A percentile compares a stretch with the other conserved stretches of the same genome.
Evolutionary conservation across 1,284 basidiomycete genomes (phyloP).

Genomic region (Cutaneotrichosporon dermatis): DNA sequence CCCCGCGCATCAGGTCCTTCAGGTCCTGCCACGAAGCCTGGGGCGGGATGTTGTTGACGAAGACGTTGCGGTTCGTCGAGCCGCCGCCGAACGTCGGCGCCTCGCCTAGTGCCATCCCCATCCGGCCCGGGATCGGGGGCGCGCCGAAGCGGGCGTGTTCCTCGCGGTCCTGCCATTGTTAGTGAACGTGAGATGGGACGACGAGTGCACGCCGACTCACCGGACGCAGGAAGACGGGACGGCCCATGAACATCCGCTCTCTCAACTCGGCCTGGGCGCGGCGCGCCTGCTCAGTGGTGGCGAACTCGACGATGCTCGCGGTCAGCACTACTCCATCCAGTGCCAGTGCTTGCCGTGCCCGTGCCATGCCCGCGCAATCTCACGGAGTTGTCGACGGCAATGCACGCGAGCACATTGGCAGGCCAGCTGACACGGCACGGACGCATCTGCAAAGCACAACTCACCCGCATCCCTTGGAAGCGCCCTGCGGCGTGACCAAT

Average conservation of each 20-base stretch:
- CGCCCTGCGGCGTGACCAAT: slow-evolving; percentile 87
- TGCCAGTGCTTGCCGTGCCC: too few relatives aligned
- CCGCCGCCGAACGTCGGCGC: slow-evolving; percentile 70
- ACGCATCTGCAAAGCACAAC: slow-evolving; percentile 41
- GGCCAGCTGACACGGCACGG: too few relatives aligned
- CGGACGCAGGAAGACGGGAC: slow-evolving; percentile 93
- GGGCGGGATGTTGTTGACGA: slow-evolving; percentile 88
- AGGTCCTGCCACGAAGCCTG: slow-evolving; percentile 98
- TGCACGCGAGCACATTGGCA: too few relatives aligned
- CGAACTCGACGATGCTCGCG: slow-evolving; percentile 83
- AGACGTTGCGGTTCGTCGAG: slow-evolving; percentile 65
- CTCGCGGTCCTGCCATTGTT: slow-evolving; percentile 75
- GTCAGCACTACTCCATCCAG: neutral
- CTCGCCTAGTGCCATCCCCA: slow-evolving; percentile 73
- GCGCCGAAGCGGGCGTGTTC: slow-evolving; percentile 90
- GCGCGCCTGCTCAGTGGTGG: slow-evolving; percentile 75
- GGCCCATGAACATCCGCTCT: slow-evolving; percentile 79
- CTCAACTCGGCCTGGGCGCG: slow-evolving; percentile 79
- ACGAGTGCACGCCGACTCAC: slow-evolving; percentile 51
- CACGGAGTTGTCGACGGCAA: too few relatives aligned
- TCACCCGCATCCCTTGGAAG: slow-evolving; percentile 97
- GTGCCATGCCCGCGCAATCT: too few relatives aligned
- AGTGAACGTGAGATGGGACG: too few relatives aligned
- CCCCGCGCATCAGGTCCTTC: slow-evolving; percentile 91
- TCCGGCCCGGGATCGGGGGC: slow-evolving; percentile 85